Percentiles rank a stretch among this genome's conserved stretches.
Evolutionary conservation across 352 stramenopile genomes (phyloP).

Genomic region (Pythium utonaiense): DNA sequence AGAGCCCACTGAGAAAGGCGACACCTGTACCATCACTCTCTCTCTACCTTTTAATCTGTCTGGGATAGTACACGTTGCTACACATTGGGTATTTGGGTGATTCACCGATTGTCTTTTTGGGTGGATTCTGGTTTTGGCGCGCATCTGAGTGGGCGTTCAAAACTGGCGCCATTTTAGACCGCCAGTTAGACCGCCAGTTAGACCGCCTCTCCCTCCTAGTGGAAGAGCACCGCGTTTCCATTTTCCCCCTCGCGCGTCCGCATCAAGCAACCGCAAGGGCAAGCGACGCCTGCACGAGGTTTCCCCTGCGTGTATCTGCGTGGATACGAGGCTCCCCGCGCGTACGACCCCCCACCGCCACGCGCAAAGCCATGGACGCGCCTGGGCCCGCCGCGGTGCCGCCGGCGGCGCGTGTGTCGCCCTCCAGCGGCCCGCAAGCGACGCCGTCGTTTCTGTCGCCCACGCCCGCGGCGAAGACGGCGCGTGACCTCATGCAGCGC

Average conservation of each 20-base stretch:
- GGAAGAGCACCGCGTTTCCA: background rate
- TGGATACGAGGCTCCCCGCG: background rate
- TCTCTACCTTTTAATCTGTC: no score
- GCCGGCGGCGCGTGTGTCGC: background rate
- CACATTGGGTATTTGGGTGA: background rate
- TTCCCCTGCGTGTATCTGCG: slow-evolving; percentile 2
- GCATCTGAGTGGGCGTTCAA: slow-evolving; percentile 6
- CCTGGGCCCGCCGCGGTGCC: background rate
- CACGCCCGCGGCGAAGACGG: slow-evolving; percentile 1
- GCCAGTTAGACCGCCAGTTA: background rate
- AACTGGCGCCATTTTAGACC: slow-evolving; percentile 8
- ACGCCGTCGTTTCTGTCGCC: slow-evolving; percentile 20
- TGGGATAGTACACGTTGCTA: background rate
- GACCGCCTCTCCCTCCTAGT: background rate
- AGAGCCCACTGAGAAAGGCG: no score
- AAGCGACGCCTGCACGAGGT: background rate
- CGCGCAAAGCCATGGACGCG: background rate
- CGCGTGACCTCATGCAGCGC: slow-evolving; percentile 18
- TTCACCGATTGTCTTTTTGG: slow-evolving; percentile 3
- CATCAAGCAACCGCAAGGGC: background rate
- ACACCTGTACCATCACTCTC: no score
- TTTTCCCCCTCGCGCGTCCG: background rate
- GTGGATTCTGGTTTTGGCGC: slow-evolving; percentile 16
- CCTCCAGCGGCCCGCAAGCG: background rate
- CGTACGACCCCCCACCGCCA: background rate